phyloP scores from a whole-genome alignment of 805 yeast genomes.

The Myxozyma neglecta region DNA sequence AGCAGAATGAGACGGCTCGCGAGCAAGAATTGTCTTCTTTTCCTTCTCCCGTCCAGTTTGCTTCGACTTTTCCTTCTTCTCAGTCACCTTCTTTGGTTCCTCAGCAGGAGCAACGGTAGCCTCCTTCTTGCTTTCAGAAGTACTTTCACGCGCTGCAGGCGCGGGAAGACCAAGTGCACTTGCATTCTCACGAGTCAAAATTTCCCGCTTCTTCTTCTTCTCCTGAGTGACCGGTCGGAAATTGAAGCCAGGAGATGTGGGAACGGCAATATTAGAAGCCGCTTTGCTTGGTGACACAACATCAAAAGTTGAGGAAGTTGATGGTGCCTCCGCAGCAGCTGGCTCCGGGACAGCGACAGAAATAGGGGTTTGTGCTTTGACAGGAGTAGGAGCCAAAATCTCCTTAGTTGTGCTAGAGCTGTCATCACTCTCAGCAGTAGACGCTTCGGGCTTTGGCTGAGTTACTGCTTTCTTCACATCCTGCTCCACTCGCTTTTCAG shows the following conservation, averaged over 20 bases:
- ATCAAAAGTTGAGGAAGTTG: neutral
- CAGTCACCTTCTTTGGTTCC: neutral
- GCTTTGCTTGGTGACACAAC: neutral
- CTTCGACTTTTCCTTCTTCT: constrained; percentile 9
- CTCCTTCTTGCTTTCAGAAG: neutral
- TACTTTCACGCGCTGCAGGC: neutral
- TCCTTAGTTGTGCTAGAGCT: neutral
- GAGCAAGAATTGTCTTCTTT: constrained; percentile 1
- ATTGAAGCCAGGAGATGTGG: constrained; percentile 16
- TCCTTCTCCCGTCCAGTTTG: neutral
- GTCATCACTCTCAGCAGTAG: neutral
- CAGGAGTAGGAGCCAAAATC: neutral
- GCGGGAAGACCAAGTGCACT: constrained; percentile 17
- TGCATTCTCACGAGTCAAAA: constrained; percentile 19
- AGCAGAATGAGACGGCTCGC: neutral
- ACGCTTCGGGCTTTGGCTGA: neutral
- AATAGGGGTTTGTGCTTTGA: neutral
- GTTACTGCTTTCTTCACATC: neutral
- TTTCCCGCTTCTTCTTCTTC: constrained; percentile 16
- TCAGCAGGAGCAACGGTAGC: neutral
- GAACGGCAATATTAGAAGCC: constrained; percentile 1
- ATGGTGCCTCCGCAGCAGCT: neutral
- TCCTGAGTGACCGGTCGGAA: constrained; percentile 15
- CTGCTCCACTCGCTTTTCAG: constrained; percentile 11
- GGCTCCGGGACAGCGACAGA: neutral